These are phyloP conservation scores for Fraxinus quadrangulata DNA, from an alignment of 257 asterid species.

Conservation along the genomic window DNA sequence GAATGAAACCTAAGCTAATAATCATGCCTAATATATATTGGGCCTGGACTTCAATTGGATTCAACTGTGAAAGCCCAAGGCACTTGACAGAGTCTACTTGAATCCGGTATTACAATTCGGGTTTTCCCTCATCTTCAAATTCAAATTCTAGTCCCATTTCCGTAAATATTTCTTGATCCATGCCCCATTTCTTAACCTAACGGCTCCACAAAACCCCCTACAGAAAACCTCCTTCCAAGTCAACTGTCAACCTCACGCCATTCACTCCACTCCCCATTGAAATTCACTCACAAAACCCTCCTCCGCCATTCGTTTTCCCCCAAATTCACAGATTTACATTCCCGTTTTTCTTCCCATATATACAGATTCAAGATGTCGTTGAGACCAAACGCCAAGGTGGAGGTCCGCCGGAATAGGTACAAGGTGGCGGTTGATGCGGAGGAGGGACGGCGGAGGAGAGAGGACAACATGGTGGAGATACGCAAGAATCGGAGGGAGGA, in stretches of 20 bases:
- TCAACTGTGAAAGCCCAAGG: background rate
- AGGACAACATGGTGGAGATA: constrained; percentile 93
- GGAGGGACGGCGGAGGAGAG: constrained; percentile 90
- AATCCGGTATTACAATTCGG: background rate
- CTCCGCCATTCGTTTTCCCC: constrained; percentile 18
- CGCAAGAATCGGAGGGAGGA: constrained; percentile 87
- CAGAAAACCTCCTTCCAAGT: constrained; percentile 26
- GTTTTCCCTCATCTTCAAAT: constrained; percentile 42
- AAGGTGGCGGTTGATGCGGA: constrained; percentile 94
- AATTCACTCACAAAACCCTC: constrained; percentile 28
- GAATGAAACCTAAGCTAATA: too few relatives aligned
- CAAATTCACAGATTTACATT: background rate
- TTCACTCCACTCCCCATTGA: constrained; percentile 27
- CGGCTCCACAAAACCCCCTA: constrained; percentile 19
- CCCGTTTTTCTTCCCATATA: background rate
- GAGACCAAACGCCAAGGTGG: constrained; percentile 72
- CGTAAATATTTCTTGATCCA: constrained; percentile 52
- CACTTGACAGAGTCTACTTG: background rate
- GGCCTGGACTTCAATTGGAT: background rate
- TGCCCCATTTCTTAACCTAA: constrained; percentile 31
- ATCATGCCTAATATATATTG: too few relatives aligned
- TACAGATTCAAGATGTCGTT: constrained; percentile 53
- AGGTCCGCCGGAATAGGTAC: constrained; percentile 83
- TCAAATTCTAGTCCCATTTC: constrained; percentile 43
- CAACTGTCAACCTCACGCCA: constrained; percentile 17